Percentiles rank a stretch among this genome's conserved stretches.
phyloP scores from a whole-genome alignment of 164 flowering plant species.

The Magnolia officinalis region DNA sequence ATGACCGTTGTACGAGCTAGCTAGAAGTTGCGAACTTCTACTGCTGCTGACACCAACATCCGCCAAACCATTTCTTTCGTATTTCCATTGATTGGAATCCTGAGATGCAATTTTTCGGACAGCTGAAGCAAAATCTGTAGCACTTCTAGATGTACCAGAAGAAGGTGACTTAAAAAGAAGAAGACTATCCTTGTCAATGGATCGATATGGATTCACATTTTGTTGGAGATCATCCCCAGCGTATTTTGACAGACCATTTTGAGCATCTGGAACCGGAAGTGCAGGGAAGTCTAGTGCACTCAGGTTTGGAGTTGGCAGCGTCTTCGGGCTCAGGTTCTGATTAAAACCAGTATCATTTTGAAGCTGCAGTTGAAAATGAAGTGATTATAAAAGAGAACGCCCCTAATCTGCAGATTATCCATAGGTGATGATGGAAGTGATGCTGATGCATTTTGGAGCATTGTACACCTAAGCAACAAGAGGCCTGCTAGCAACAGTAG shows the following conservation, averaged over 20 bases:
- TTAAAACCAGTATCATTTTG: constrained; percentile 76
- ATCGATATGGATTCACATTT: constrained; percentile 41
- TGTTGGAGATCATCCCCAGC: constrained; percentile 58
- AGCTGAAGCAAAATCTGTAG: constrained; percentile 86
- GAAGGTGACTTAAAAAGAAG: constrained; percentile 59
- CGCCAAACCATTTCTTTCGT: constrained; percentile 60
- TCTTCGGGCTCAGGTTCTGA: constrained; percentile 63
- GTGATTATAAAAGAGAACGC: neutral
- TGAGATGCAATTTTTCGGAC: constrained; percentile 79
- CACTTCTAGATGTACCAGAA: constrained; percentile 54
- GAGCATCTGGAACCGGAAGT: constrained; percentile 51
- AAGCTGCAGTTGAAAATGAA: constrained; percentile 58
- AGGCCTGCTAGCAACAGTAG: neutral
- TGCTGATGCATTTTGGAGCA: neutral
- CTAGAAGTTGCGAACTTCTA: constrained; percentile 58
- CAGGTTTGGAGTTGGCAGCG: constrained; percentile 73
- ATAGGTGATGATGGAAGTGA: neutral
- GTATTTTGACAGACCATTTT: constrained; percentile 41
- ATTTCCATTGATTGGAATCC: constrained; percentile 79
- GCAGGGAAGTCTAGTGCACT: constrained; percentile 80
- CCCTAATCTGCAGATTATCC: neutral
- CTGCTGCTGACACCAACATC: constrained; percentile 66
- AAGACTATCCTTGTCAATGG: constrained; percentile 58
- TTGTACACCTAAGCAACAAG: neutral
- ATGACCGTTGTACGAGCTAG: constrained; percentile 53